Evolutionary conservation across 352 stramenopile species (phyloP).

Genomic region (Globisporangium okanoganense): DNA sequence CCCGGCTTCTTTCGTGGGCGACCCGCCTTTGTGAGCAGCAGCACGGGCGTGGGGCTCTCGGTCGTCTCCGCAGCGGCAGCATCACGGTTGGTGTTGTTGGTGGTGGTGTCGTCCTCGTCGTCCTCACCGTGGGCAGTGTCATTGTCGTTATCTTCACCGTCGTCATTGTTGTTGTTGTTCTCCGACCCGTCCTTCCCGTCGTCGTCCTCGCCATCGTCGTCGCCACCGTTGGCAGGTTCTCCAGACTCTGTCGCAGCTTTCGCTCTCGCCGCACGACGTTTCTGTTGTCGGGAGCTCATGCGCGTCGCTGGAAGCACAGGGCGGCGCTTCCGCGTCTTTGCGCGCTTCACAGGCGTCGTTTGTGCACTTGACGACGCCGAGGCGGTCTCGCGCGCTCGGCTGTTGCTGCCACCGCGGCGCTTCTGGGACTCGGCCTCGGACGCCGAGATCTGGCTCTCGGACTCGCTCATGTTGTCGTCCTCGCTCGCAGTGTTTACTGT

Average conservation of each 20-base stretch:
- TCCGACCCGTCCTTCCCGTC: constrained; percentile 13
- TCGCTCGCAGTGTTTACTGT: constrained; percentile 28
- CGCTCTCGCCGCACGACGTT: constrained; percentile 36
- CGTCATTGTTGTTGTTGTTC: constrained; percentile 15
- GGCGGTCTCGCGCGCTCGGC: constrained; percentile 8
- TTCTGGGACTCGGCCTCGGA: constrained; percentile 42
- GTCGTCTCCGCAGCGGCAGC: neutral
- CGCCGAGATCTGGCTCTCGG: constrained; percentile 54
- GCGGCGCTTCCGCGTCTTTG: constrained; percentile 38
- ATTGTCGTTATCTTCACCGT: constrained; percentile 9
- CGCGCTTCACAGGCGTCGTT: constrained; percentile 27
- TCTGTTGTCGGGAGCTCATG: constrained; percentile 63
- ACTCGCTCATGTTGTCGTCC: constrained; percentile 39
- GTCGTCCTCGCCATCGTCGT: constrained; percentile 12
- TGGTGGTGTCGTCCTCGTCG: constrained; percentile 28
- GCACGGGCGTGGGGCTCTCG: constrained; percentile 12
- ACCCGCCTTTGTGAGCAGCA: constrained; percentile 35
- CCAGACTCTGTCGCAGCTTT: constrained; percentile 25
- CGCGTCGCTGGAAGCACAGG: constrained; percentile 49
- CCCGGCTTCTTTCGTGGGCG: constrained; percentile 51
- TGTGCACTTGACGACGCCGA: constrained; percentile 13
- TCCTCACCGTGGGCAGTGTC: constrained; percentile 30
- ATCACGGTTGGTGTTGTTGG: constrained; percentile 17
- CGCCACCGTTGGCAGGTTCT: neutral
- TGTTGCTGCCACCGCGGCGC: constrained; percentile 20